Conservation (phyloP, 129 eudicot genomes). For the Deinandra increscens region DNA sequence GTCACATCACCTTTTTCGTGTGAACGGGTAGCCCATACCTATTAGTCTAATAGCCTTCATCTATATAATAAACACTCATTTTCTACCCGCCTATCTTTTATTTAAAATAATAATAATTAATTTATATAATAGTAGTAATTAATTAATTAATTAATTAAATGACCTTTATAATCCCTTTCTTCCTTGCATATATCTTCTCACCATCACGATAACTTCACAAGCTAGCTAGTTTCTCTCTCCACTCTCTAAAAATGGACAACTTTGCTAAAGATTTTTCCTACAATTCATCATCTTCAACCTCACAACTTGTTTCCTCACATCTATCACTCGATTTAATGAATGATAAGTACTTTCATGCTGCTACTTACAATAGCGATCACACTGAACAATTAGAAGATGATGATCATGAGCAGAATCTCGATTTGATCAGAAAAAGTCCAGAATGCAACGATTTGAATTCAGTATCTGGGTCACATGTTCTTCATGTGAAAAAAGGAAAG, state of each 20-base stretch:
- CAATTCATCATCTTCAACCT: slow-evolving; percentile 27
- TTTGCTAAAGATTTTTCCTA: slow-evolving; percentile 27
- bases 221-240: background rate
- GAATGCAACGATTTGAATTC: background rate
- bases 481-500: slow-evolving; percentile 40
- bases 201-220: background rate
- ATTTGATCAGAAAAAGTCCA: background rate
- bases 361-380: background rate
- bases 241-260: slow-evolving; percentile 35
- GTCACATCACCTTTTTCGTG: no score
- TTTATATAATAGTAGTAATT: no score
- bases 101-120: no score
- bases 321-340: slow-evolving; percentile 29
- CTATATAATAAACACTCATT: no score
- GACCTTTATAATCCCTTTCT: slow-evolving; percentile 11
- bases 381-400: slow-evolving; percentile 17
- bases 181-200: background rate
- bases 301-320: no score
- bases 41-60: no score
- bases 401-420: slow-evolving; percentile 13
- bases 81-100: no score
- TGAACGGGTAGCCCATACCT: no score
- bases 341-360: slow-evolving; percentile 5
- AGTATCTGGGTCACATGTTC: slow-evolving; percentile 7
- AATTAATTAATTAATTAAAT: background rate